Evolutionary conservation across 2,329 filamentous ascomycete genomes (phyloP).

Genomic region (Phoma sp.): DNA sequence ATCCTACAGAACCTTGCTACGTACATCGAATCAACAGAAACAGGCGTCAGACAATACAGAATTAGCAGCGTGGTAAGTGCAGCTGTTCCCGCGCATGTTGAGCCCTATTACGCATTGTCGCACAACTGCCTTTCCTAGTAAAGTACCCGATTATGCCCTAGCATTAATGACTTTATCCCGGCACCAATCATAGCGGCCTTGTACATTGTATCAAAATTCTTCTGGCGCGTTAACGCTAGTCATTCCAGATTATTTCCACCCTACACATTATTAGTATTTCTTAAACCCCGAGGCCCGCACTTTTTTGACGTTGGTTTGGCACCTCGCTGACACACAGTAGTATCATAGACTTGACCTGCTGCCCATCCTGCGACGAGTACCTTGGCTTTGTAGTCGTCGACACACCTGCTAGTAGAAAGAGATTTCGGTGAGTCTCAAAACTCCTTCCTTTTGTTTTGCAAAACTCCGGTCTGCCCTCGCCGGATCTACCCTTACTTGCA

Average conservation of each 20-base stretch:
- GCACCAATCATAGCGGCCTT: conserved; percentile 38
- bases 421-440: conserved; percentile 44
- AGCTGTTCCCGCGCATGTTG: conserved; percentile 22
- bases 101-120: conserved; percentile 32
- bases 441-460: conserved; percentile 3
- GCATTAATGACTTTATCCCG: conserved; percentile 42
- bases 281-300: conserved; percentile 37
- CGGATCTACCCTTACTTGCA: neutral
- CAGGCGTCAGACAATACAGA: conserved; percentile 38
- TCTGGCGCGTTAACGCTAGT: conserved; percentile 45
- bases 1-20: conserved; percentile 43
- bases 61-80: conserved; percentile 50
- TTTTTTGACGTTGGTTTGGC: conserved; percentile 8
- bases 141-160: conserved; percentile 38
- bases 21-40: conserved; percentile 34
- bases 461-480: neutral
- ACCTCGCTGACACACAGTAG: conserved; percentile 10
- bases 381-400: conserved; percentile 42
- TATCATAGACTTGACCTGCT: conserved; percentile 14
- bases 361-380: conserved; percentile 9
- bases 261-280: conserved; percentile 49
- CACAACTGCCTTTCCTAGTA: conserved; percentile 39
- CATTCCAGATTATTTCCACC: conserved; percentile 44
- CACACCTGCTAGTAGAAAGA: conserved; percentile 33
- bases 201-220: conserved; percentile 46